These are phyloP conservation scores for Talaromyces pinophilus DNA, from an alignment of 2,329 filamentous ascomycete species.

Conservation along the genomic window DNA sequence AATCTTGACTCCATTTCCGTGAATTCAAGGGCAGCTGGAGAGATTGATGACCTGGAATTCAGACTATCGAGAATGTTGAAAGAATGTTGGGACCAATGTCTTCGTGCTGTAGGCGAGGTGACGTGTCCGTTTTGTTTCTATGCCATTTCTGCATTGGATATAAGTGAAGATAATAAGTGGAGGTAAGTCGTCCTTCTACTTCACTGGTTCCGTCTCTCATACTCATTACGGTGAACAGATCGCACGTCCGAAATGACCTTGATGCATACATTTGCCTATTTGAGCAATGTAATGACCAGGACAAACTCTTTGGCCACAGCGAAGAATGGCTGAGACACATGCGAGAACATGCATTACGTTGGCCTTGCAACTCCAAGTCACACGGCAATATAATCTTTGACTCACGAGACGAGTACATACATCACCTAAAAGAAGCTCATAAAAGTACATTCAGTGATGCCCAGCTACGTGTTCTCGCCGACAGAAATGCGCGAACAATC, in stretches of 20 bases:
- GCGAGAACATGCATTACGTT: constrained; percentile 17
- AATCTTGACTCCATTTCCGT: background rate
- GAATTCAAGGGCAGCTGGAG: no score
- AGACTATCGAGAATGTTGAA: background rate
- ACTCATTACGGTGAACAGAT: background rate
- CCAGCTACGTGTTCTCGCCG: constrained; percentile 9
- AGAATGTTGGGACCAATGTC: background rate
- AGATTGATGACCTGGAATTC: no score
- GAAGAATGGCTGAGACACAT: constrained; percentile 20
- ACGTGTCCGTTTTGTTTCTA: constrained; percentile 19
- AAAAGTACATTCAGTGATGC: constrained; percentile 4
- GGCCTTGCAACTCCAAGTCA: constrained; percentile 18
- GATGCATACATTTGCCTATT: constrained; percentile 21
- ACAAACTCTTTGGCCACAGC: constrained; percentile 15
- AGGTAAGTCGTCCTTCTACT: background rate
- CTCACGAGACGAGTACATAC: constrained; percentile 5
- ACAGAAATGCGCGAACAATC: background rate
- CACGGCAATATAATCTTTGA: constrained; percentile 12
- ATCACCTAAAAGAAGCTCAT: constrained; percentile 11
- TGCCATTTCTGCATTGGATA: background rate
- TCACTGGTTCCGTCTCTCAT: background rate
- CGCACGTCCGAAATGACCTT: constrained; percentile 20
- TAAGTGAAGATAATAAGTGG: constrained; percentile 11
- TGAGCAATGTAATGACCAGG: constrained; percentile 9
- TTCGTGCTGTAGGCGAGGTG: constrained; percentile 5